Percentiles rank a stretch among this genome's conserved stretches.
These are phyloP conservation scores for Ephemerocybe angulata DNA, from an alignment of 768 basidiomycete species.

Conservation along the genomic window DNA sequence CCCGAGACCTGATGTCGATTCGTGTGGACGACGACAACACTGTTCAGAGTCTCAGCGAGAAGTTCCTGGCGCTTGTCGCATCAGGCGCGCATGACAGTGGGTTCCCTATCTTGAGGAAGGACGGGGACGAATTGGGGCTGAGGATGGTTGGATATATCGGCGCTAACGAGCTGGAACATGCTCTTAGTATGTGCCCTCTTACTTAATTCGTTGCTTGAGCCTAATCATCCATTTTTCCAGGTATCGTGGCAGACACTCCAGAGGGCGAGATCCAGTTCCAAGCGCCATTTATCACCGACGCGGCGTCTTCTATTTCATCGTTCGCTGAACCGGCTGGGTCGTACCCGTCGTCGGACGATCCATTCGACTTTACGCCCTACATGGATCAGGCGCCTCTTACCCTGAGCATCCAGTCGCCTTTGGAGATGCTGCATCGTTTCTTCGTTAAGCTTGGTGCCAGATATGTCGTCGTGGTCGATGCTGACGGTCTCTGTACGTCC, in stretches of 20 bases:
- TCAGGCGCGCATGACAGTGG: constrained; percentile 73
- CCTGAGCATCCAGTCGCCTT: constrained; percentile 76
- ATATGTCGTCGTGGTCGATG: constrained; percentile 82
- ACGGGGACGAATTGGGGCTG: constrained; percentile 37
- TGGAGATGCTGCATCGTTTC: constrained; percentile 90
- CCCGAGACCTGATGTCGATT: constrained; percentile 66
- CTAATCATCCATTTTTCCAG: constrained; percentile 31
- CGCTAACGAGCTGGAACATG: constrained; percentile 90
- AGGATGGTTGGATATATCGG: constrained; percentile 90
- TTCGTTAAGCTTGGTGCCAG: constrained; percentile 93
- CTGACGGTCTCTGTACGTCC: constrained; percentile 73
- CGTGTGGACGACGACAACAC: constrained; percentile 71
- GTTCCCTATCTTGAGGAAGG: constrained; percentile 76
- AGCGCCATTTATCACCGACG: constrained; percentile 36
- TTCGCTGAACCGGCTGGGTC: constrained; percentile 20
- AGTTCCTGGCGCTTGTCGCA: constrained; percentile 55
- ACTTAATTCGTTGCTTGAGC: constrained; percentile 2
- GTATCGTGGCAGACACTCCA: constrained; percentile 70
- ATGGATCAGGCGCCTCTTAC: constrained; percentile 95
- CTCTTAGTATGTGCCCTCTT: constrained; percentile 57
- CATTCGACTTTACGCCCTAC: constrained; percentile 80
- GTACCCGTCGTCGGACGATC: constrained; percentile 38
- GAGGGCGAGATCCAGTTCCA: constrained; percentile 68
- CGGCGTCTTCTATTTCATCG: constrained; percentile 60
- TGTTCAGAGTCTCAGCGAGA: constrained; percentile 67